These are phyloP conservation scores for Phylloporus scabripes DNA, from an alignment of 768 basidiomycete species.

Conservation along the genomic window DNA sequence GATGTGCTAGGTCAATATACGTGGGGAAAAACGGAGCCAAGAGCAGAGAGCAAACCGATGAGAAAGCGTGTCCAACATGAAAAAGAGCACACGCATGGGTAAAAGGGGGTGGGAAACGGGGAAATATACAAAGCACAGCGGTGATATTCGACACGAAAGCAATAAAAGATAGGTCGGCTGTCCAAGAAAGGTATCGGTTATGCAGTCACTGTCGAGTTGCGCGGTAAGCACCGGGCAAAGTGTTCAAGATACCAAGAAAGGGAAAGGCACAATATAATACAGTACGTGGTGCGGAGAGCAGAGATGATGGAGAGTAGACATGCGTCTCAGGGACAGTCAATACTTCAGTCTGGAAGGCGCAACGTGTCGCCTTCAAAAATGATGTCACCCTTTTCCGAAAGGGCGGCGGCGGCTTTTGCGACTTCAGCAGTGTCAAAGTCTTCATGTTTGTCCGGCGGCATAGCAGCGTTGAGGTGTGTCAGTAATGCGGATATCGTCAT, in stretches of 20 bases:
- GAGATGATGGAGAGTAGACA: not conserved
- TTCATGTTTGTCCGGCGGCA: slow-evolving; percentile 75
- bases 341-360: slow-evolving; percentile 22
- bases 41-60: not conserved
- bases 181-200: slow-evolving; percentile 18
- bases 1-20: not conserved
- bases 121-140: slow-evolving; percentile 13
- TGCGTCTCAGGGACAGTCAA: no score
- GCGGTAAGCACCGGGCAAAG: not conserved
- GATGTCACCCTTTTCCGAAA: slow-evolving; percentile 45
- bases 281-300: not conserved
- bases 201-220: not conserved
- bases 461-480: slow-evolving; percentile 68
- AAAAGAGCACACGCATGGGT: not conserved
- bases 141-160: slow-evolving; percentile 15
- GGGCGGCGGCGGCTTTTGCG: slow-evolving; percentile 39
- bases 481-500: slow-evolving; percentile 64
- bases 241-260: slow-evolving; percentile 24
- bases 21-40: not conserved
- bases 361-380: slow-evolving; percentile 47
- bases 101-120: not conserved
- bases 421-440: slow-evolving; percentile 78
- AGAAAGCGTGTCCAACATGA: not conserved
- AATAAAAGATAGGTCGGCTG: not conserved
- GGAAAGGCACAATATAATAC: slow-evolving; percentile 13